phyloP scores from a whole-genome alignment of 2,329 filamentous ascomycete genomes.

The Hypoxylon sp. region DNA sequence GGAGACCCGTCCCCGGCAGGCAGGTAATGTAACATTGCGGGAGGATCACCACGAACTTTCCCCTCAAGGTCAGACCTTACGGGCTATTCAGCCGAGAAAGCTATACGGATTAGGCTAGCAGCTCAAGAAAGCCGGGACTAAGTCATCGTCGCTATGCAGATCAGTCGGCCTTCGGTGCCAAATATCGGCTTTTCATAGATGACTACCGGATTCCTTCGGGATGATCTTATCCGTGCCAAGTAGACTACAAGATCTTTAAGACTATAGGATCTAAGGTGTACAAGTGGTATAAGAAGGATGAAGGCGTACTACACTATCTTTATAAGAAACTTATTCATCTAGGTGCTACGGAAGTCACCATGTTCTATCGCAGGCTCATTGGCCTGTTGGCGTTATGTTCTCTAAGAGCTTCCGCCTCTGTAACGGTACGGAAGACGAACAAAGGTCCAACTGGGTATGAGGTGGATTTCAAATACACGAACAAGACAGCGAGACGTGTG shows the following conservation, averaged over 20 bases:
- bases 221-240: constrained; percentile 16
- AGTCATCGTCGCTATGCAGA: constrained; percentile 21
- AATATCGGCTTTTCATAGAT: constrained; percentile 4
- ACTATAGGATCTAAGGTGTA: background rate
- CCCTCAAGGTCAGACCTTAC: constrained; percentile 16
- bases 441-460: constrained; percentile 50
- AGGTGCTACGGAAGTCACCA: constrained; percentile 11
- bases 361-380: constrained; percentile 21
- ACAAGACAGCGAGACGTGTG: constrained; percentile 47
- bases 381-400: constrained; percentile 24
- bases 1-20: constrained; percentile 9
- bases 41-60: constrained; percentile 8
- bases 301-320: background rate
- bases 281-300: background rate
- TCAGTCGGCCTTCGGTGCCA: background rate
- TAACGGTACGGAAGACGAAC: constrained; percentile 49
- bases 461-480: constrained; percentile 50
- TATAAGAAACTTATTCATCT: background rate
- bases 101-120: constrained; percentile 36
- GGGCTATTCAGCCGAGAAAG: constrained; percentile 35
- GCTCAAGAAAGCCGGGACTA: constrained; percentile 2
- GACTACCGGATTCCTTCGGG: constrained; percentile 27
- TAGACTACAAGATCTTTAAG: background rate
- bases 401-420: constrained; percentile 37
- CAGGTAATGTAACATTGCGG: constrained; percentile 31